phyloP scores from a whole-genome alignment of 2,329 filamentous ascomycete genomes.

The Ceratocystis destructans region DNA sequence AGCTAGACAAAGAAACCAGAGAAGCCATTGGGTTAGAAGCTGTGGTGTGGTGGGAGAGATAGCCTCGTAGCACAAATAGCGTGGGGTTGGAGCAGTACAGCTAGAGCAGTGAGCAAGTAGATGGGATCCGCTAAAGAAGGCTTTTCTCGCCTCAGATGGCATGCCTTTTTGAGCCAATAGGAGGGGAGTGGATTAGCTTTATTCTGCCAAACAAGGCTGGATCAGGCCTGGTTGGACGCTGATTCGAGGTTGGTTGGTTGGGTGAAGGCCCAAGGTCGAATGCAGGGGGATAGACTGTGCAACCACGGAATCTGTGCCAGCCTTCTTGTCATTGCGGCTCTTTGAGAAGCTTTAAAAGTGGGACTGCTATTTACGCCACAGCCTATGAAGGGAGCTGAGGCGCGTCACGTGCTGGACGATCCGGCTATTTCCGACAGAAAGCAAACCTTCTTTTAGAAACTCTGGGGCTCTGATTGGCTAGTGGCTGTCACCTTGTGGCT shows the following conservation, averaged over 20 bases:
- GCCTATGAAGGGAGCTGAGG: neutral
- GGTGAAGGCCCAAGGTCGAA: neutral
- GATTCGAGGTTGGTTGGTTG: neutral
- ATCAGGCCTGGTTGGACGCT: neutral
- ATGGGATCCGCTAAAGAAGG: neutral
- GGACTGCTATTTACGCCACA: constrained; percentile 4
- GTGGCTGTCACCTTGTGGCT: constrained; percentile 6
- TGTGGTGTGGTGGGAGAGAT: neutral
- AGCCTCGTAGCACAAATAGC: neutral
- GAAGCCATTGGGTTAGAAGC: neutral
- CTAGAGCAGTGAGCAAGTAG: neutral
- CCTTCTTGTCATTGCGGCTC: constrained; percentile 7
- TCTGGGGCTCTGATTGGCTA: constrained; percentile 16
- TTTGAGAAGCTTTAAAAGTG: constrained; percentile 12
- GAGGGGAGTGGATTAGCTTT: neutral
- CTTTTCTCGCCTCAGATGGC: neutral
- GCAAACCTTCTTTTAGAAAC: constrained; percentile 11
- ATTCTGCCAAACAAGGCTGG: constrained; percentile 1
- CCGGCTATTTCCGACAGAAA: constrained; percentile 17
- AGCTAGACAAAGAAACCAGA: neutral
- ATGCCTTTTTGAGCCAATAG: neutral
- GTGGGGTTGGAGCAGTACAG: neutral
- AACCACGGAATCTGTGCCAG: constrained; percentile 16
- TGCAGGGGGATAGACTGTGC: neutral
- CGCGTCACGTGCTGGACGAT: constrained; percentile 4